These are phyloP conservation scores for Candida berthetii DNA, from an alignment of 805 yeast genomes.

Conservation along the genomic window DNA sequence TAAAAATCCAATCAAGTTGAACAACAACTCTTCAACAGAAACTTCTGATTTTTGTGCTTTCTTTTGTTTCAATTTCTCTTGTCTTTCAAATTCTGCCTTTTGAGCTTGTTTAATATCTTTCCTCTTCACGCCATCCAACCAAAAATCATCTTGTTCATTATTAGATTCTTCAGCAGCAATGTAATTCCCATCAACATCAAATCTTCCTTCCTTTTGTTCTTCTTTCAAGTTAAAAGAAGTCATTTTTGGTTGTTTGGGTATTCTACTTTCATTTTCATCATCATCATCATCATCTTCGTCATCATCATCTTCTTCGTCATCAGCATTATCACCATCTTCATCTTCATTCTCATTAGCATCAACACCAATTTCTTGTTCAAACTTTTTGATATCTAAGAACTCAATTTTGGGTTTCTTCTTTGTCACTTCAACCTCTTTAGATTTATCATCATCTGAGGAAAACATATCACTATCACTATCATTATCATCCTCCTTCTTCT, in stretches of 20 bases:
- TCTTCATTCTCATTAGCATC: constrained; percentile 18
- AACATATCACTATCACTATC: constrained; percentile 16
- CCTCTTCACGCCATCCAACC: constrained; percentile 29
- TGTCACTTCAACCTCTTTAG: constrained; percentile 19
- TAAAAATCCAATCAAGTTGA: constrained; percentile 32
- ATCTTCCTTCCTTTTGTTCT: constrained; percentile 53
- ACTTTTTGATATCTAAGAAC: constrained; percentile 28
- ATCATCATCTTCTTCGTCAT: constrained; percentile 14
- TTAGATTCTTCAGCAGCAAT: constrained; percentile 25
- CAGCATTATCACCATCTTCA: constrained; percentile 12
- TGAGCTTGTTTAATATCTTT: constrained; percentile 31
- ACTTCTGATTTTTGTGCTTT: constrained; percentile 6
- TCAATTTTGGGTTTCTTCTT: constrained; percentile 13
- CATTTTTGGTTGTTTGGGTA: constrained; percentile 30
- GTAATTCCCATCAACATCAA: constrained; percentile 58
- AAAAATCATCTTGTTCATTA: constrained; percentile 31
- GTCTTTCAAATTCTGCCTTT: constrained; percentile 22
- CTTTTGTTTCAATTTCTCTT: constrained; percentile 16
- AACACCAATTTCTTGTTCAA: constrained; percentile 23
- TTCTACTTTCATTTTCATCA: constrained; percentile 7
- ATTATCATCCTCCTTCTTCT: constrained; percentile 8
- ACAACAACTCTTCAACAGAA: constrained; percentile 19
- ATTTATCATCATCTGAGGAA: constrained; percentile 25
- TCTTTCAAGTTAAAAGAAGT: constrained; percentile 58
- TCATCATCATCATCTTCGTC: constrained; percentile 8